These are phyloP conservation scores for Penicillium riverlandense DNA, from an alignment of 495 filamentous ascomycete genomes.

Conservation along the genomic window DNA sequence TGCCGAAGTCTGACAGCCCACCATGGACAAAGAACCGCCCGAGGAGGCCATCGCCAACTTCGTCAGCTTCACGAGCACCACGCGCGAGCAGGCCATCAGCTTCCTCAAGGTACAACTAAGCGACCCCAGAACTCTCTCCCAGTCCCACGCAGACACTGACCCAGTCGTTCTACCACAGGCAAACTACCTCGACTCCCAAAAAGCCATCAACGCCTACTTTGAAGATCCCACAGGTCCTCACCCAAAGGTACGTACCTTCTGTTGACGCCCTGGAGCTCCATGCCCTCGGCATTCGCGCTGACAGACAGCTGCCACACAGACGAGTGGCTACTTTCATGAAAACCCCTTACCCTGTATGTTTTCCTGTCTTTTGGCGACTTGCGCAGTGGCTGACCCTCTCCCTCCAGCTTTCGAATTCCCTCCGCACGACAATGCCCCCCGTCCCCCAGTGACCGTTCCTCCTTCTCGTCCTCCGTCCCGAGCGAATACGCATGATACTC, in stretches of 20 bases:
- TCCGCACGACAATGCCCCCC: slow-evolving; percentile 40
- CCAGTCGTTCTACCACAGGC: slow-evolving; percentile 24
- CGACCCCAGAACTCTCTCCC: neutral
- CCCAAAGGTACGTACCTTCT: slow-evolving; percentile 14
- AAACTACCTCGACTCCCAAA: slow-evolving; percentile 39
- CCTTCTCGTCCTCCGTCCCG: slow-evolving; percentile 67
- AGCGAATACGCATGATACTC: slow-evolving; percentile 40
- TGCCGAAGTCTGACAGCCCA: slow-evolving; percentile 1
- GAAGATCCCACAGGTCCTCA: slow-evolving; percentile 40
- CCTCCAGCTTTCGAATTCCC: slow-evolving; percentile 50
- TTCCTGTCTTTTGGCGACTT: neutral
- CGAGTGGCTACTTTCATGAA: slow-evolving; percentile 17
- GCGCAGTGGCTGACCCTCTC: slow-evolving; percentile 2
- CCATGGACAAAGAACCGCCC: slow-evolving; percentile 36
- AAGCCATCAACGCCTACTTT: slow-evolving; percentile 47
- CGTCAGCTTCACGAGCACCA: slow-evolving; percentile 38
- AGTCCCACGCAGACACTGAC: neutral
- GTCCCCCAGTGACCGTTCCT: slow-evolving; percentile 38
- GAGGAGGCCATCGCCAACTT: slow-evolving; percentile 42
- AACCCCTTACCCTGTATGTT: slow-evolving; percentile 13
- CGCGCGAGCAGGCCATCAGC: slow-evolving; percentile 37
- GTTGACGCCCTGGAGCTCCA: no score
- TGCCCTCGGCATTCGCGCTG: neutral
- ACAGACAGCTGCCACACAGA: slow-evolving; percentile 6
- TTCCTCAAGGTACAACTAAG: slow-evolving; percentile 34